These are phyloP conservation scores for Linnemannia zychae DNA, from an alignment of 192 early-diverging fungal species.

Conservation along the genomic window DNA sequence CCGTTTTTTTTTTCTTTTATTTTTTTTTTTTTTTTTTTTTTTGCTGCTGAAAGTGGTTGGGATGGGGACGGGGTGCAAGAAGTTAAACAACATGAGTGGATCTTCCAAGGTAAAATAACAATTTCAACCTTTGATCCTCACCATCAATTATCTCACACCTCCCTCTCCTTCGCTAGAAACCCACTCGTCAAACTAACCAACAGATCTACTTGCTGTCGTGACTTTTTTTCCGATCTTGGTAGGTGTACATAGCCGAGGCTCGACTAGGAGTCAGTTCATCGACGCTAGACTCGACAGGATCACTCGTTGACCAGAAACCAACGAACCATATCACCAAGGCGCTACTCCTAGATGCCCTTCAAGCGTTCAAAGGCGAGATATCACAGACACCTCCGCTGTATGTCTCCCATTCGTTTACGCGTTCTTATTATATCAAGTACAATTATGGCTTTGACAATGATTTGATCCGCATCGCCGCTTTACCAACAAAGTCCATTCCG, in stretches of 20 bases:
- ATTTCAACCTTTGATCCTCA: neutral
- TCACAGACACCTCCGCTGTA: slow-evolving; percentile 76
- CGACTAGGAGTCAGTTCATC: slow-evolving; percentile 40
- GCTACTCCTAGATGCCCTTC: slow-evolving; percentile 53
- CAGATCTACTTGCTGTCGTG: neutral
- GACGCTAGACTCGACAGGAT: slow-evolving; percentile 53
- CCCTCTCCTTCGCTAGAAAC: neutral
- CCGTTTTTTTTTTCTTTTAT: too few relatives aligned
- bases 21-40: too few relatives aligned
- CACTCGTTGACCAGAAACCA: slow-evolving; percentile 48
- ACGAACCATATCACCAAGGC: slow-evolving; percentile 59
- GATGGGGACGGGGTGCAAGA: slow-evolving; percentile 45
- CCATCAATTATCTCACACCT: neutral
- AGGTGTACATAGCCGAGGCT: slow-evolving; percentile 48
- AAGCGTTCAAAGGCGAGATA: slow-evolving; percentile 70
- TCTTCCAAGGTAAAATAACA: slow-evolving; percentile 39
- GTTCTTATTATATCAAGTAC: too few relatives aligned
- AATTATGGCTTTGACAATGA: neutral
- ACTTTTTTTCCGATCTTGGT: too few relatives aligned
- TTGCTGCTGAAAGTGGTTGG: slow-evolving; percentile 27
- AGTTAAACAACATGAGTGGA: slow-evolving; percentile 32
- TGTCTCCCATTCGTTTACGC: neutral
- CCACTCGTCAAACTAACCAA: neutral
- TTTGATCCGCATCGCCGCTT: neutral
- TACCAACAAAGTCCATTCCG: neutral